phyloP scores from a whole-genome alignment of 2,329 filamentous ascomycete genomes.

The Ambrosiella cleistominuta region DNA sequence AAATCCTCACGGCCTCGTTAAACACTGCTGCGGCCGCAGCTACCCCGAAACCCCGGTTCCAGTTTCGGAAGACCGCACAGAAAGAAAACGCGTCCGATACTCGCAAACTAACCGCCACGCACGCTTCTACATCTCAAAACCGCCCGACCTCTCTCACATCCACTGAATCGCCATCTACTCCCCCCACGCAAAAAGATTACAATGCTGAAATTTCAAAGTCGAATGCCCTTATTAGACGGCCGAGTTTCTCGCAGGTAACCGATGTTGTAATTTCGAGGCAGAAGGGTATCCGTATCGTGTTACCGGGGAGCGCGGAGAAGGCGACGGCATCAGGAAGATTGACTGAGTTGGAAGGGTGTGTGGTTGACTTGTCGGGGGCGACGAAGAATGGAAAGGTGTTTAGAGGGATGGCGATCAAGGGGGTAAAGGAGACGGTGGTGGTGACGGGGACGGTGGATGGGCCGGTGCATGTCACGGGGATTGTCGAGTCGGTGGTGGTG shows the following conservation, averaged over 20 bases:
- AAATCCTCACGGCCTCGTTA: conserved; percentile 61
- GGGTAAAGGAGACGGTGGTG: conserved; percentile 53
- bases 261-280: conserved; percentile 51
- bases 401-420: conserved; percentile 48
- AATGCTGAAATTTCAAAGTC: conserved; percentile 35
- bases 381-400: conserved; percentile 42
- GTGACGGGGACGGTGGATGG: conserved; percentile 65
- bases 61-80: conserved; percentile 39
- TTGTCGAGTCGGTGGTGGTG: conserved; percentile 57
- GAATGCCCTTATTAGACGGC: conserved; percentile 32
- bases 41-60: conserved; percentile 62
- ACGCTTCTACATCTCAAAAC: conserved; percentile 16
- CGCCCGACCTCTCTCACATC: neutral
- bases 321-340: conserved; percentile 58
- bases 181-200: conserved; percentile 28
- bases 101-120: conserved; percentile 27
- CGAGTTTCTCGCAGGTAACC: conserved; percentile 44
- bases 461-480: conserved; percentile 63
- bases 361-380: conserved; percentile 65
- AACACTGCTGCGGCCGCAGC: conserved; percentile 50
- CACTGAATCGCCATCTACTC: neutral
- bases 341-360: conserved; percentile 48
- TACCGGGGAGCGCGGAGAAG: conserved; percentile 53
- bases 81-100: neutral
- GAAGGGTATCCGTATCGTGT: conserved; percentile 52